Base-by-base conservation (phyloP, 2,329 filamentous ascomycete species). In the Alternaria arbusti region DNA sequence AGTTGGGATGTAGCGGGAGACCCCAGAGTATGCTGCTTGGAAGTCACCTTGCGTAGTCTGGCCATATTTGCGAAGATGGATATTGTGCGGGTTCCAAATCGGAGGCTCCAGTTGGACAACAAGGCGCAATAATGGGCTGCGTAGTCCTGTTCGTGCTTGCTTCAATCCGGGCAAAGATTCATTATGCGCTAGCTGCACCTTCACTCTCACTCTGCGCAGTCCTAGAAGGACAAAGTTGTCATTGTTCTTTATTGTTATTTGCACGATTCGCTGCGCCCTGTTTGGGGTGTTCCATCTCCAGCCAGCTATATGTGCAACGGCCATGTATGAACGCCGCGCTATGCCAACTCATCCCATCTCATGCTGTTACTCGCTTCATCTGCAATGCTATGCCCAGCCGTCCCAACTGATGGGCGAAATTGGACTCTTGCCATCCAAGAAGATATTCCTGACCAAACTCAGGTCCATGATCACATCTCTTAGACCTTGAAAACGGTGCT, bases 401-500 rank as follows among this genome's bases (percentile, higher is more conserved):
- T 32, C 15, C 20, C 4, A 11, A 12, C 43, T 15, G 22, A 30
- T 17, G 13, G 43, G 13, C 9, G 20, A 20, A 26, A 22, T 26
- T 9, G 13, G 6, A 4, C 3, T 36, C 9, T 52, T 40, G 5
- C 23, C 20, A 25, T n/a, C 22, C 12, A 6, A 12, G 11, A 12
- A 20, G 2, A 25, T 12, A 30, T 23, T 20, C 36, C 11, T 15
- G 32, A 23, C 15, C 26, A n/a, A 4, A 15, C 10, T n/a, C 13
- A 36, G 25, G 10, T 10, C 1, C 6, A 26, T n/a, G 7, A 6
- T 8, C 12, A 15, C 15, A 20, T 22, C 17, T 12, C 13, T 22
- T 64, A 79, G 15, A 87, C 74, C 59, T 79, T 82, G 67, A 87
- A 82, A 68, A 87, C 86, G 44, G 81, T 82, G 50, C 80, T 86